These are phyloP conservation scores for Entophlyctis helioformis DNA, from an alignment of 192 early-diverging fungal genomes.

Conservation along the genomic window DNA sequence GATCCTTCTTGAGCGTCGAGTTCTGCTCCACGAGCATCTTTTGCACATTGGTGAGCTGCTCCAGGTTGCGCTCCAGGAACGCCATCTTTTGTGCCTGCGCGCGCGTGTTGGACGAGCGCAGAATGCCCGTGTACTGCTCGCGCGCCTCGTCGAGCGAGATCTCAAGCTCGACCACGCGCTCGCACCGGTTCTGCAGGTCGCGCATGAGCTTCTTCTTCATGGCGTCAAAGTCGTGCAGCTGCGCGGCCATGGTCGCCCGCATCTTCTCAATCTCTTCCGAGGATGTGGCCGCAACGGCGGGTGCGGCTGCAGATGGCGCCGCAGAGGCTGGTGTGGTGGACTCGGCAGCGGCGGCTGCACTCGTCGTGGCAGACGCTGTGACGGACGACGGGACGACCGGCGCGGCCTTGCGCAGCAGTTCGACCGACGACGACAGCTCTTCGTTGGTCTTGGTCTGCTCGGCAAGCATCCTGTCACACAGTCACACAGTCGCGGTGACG, in stretches of 20 bases:
- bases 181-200: conserved; percentile 93
- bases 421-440: conserved; percentile 49
- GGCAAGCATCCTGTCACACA: conserved; percentile 27
- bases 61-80: conserved; percentile 93
- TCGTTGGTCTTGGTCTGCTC: conserved; percentile 43
- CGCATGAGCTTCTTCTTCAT: conserved; percentile 99
- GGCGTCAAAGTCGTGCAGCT: conserved; percentile 88
- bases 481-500: too few relatives aligned
- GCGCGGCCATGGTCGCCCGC: conserved; percentile 63
- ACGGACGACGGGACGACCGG: too few relatives aligned
- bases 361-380: too few relatives aligned
- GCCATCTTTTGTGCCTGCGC: conserved; percentile 94
- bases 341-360: too few relatives aligned
- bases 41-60: conserved; percentile 91
- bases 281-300: conserved; percentile 40
- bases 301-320: conserved; percentile 3
- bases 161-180: conserved; percentile 83
- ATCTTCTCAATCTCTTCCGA: conserved; percentile 72
- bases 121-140: conserved; percentile 83
- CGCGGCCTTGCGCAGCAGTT: conserved; percentile 44
- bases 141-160: conserved; percentile 92
- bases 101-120: conserved; percentile 68
- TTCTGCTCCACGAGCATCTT: conserved; percentile 96
- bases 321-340: too few relatives aligned
- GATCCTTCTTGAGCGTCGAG: conserved; percentile 88